Base-by-base conservation (phyloP, 305 asterid genomes). In the Fraxinus angustifolia region DNA sequence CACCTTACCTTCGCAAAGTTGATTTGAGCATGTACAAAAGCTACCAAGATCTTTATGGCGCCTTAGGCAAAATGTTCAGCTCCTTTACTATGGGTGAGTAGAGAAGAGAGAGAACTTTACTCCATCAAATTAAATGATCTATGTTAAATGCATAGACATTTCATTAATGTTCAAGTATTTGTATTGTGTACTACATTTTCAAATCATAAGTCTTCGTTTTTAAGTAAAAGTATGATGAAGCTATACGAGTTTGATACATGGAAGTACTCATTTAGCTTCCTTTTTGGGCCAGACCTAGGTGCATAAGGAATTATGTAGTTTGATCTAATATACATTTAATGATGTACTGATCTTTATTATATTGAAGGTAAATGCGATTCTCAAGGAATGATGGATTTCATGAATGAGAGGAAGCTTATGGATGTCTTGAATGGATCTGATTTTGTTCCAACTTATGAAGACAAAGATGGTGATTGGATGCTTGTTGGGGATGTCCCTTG, bases 1-100 rank as follows among this genome's bases (percentile, higher is more conserved):
- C 96, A 23, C 97, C 97, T 8, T 92, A 91, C 78, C 92, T 91
- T 73, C 88, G 97, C n/a, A 93, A 93, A 78, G 93, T 93, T 71
- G 97, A 93, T 77, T 85, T 93, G 88, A 90, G 78, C 81, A 85
- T 91, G 91, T 93, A 89, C 91, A 93, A 84, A 68, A 87, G 85
- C 28, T 93, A 93, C 75, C 91, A 87, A 75, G 87, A 91, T 31
- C 88, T 91, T 50, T 89, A 90, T 48, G 90, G 88, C 79, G 93
- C 93, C 45, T 83, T 93, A 79, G 92, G 89, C 58, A 89, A 87
- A 85, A 90, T 93, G 97, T 93, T 93, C 86, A 77, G 88, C 65
- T 92, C 91, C 86, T 89, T 91, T 83, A 89, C 95, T 0, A 84
- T 81, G 7, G 92, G 92, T 90, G 75, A 80, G 68, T 75, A 7